These are phyloP conservation scores for Malus asiatica DNA, from an alignment of 306 rosid genomes.

Conservation along the genomic window DNA sequence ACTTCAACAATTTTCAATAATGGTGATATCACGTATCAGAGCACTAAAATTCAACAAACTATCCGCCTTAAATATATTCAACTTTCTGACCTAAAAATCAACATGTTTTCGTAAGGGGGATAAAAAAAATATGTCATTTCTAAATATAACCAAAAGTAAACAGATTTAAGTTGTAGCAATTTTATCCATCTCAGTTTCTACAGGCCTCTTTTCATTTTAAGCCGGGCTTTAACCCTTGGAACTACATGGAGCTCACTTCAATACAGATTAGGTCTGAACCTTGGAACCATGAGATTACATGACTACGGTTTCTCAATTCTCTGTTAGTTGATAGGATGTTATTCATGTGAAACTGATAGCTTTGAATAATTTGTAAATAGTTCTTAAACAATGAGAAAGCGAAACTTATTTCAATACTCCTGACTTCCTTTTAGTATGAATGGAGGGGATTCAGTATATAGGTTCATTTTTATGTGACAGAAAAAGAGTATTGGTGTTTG, in stretches of 20 bases:
- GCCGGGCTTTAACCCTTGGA: background rate
- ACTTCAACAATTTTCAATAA: background rate
- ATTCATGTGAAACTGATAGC: background rate
- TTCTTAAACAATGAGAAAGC: too few species aligned
- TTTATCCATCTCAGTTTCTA: background rate
- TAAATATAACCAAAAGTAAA: background rate
- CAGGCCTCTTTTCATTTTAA: background rate
- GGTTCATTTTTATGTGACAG: background rate
- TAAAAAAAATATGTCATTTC: background rate
- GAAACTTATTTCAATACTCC: too few species aligned
- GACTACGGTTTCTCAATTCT: too few species aligned
- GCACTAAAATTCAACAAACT: background rate
- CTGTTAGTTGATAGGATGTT: background rate
- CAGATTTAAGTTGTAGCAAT: background rate
- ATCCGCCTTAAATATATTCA: background rate
- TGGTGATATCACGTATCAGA: background rate
- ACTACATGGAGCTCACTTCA: background rate
- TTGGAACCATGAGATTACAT: background rate
- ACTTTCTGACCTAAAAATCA: background rate
- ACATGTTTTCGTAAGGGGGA: background rate
- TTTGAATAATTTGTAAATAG: too few species aligned
- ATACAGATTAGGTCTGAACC: background rate
- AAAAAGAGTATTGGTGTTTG: background rate
- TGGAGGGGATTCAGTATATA: background rate
- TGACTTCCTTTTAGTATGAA: background rate